These are phyloP conservation scores for Fraxinus angustifolia DNA, from an alignment of 305 asterid genomes.

Conservation along the genomic window DNA sequence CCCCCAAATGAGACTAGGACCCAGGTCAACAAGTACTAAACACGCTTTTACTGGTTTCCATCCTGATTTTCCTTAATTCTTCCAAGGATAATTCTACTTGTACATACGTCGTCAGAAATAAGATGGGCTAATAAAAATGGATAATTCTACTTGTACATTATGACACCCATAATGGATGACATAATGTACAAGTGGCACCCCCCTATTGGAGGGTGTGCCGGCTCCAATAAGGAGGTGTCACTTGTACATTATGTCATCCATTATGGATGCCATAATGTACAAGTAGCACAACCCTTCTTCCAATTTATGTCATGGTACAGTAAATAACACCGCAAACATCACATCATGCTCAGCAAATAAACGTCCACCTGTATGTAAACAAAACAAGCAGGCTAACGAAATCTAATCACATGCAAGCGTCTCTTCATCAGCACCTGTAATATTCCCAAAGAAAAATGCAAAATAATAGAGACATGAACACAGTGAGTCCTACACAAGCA, in stretches of 20 bases:
- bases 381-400: background rate
- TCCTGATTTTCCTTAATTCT: background rate
- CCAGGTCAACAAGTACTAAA: background rate
- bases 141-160: too few species aligned
- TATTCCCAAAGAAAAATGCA: conserved; percentile 10
- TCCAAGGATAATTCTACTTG: too few species aligned
- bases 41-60: background rate
- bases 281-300: background rate
- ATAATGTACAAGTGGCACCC: too few species aligned
- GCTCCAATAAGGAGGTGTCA: too few species aligned
- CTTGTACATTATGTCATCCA: too few species aligned
- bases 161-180: too few species aligned
- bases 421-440: background rate
- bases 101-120: too few species aligned
- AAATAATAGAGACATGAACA: conserved; percentile 6
- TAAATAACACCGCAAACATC: background rate
- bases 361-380: background rate
- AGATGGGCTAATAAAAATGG: too few species aligned
- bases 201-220: too few species aligned
- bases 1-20: background rate
- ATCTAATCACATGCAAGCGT: background rate
- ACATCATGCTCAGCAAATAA: background rate
- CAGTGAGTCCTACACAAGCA: conserved; percentile 2
- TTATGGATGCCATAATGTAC: too few species aligned
- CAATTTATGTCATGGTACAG: background rate